Conservation (phyloP, 2,329 filamentous ascomycete species). For the Cylindrodendrum hubeiense region DNA sequence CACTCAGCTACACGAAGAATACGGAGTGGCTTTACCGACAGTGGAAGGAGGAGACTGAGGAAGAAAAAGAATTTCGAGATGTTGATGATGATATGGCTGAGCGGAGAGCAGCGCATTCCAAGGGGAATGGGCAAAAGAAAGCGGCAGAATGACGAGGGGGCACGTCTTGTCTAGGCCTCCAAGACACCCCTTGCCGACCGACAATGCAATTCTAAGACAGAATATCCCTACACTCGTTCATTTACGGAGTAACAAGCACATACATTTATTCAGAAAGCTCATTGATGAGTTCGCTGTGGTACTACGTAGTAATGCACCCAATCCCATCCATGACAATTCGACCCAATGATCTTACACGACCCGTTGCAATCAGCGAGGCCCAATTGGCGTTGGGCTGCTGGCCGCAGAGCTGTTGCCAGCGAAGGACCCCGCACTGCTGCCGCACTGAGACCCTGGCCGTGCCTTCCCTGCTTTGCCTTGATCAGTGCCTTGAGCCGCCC, state of each 20-base stretch:
- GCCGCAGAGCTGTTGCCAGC: neutral
- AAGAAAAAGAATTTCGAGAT: conserved; percentile 49
- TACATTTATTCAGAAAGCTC: neutral
- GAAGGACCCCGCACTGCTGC: conserved; percentile 24
- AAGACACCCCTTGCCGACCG: neutral
- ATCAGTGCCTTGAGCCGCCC: conserved; percentile 1
- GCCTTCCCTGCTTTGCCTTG: neutral
- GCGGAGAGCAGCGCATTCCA: conserved; percentile 14
- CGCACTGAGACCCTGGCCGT: neutral
- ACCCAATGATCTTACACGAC: conserved; percentile 47
- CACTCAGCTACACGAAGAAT: conserved; percentile 23
- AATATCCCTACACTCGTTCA: neutral
- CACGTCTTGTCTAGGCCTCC: neutral
- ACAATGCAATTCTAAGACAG: neutral
- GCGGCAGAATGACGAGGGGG: neutral
- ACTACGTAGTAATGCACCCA: neutral
- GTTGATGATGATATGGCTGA: conserved; percentile 43
- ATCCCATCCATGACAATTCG: conserved; percentile 11
- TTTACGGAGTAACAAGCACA: neutral
- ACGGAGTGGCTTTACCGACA: conserved; percentile 43
- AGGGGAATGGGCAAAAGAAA: neutral
- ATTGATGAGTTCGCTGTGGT: neutral
- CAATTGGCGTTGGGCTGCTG: conserved; percentile 20
- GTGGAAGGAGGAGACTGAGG: conserved; percentile 48
- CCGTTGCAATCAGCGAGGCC: conserved; percentile 22